Base-by-base conservation (phyloP, 1,284 basidiomycete genomes). In the Trametes sp. region DNA sequence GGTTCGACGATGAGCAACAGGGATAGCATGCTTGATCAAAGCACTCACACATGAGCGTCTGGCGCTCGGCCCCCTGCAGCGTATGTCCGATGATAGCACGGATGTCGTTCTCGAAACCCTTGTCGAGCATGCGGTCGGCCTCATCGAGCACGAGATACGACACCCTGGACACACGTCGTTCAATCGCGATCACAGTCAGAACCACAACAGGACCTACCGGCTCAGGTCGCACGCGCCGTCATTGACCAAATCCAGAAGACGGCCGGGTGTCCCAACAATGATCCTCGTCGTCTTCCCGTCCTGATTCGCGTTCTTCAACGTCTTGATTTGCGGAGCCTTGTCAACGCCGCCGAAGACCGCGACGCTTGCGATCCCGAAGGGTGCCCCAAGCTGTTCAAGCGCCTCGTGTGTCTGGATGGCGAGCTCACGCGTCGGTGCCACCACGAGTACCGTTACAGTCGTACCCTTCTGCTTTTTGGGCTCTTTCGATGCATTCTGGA, bases 91-190 rank as follows among this genome's bases (percentile, higher is more conserved):
- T 96, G 72, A 99, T 99, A 61, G 86, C 86, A 53, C 95, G 85
- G 68, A 99, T 98, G 76, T 99, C 98, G 72, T 98, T 98, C 80
- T 99, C 98, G 77, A 99, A 99, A 0, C 98, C 98, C 73, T 93
- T 96, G 77, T 99, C 98, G 52, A 99, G 83, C 97, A 99, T 98
- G 50, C 97, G 86, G 79, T 99, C 97, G 1, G 97, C 97, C 79
- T 99, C 97, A 73, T 99, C 98, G 44, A 99, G 81, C 0, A 98
- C 97, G 19, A 98, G 83, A 81, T 96, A 98, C 54, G 88, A 84
- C 28, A 98, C 95, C 44, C 92, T 90, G 66, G 4, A 35, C 19
- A 35, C 19, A 19, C 1, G 31, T 6, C 1, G 33, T 14, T 46
- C 8, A 57, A 23, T 33, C 35, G 29, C 4, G 23, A 13, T 23